Percentiles rank a stretch among this genome's conserved stretches.
phyloP scores from a whole-genome alignment of 1,284 basidiomycete genomes.

The Coniophora puteana region DNA sequence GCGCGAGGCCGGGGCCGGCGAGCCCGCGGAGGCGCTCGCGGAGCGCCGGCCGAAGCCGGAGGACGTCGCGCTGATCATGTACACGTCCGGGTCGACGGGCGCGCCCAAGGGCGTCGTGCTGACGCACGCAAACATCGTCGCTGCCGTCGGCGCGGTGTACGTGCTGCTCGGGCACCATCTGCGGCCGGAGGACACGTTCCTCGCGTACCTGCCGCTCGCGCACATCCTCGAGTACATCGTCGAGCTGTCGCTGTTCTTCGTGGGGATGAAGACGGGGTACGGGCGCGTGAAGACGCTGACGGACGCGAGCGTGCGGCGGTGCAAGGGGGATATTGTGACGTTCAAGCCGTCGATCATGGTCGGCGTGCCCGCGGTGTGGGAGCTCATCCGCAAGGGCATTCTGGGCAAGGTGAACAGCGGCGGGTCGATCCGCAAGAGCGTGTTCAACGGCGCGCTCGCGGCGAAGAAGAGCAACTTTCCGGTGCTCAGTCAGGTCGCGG shows the following conservation, averaged over 20 bases:
- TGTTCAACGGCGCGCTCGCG: conserved; percentile 72
- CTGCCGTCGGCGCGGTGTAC: conserved; percentile 79
- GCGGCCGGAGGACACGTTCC: conserved; percentile 63
- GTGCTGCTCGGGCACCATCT: conserved; percentile 78
- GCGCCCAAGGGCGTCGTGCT: conserved; percentile 93
- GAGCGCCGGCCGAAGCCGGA: conserved; percentile 56
- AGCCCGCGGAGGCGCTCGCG: conserved; percentile 49
- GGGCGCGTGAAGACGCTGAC: conserved; percentile 97
- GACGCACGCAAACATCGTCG: conserved; percentile 84
- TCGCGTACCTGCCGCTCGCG: conserved; percentile 92
- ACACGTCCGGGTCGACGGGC: conserved; percentile 92
- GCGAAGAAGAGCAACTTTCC: conserved; percentile 72
- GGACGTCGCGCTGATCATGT: conserved; percentile 91
- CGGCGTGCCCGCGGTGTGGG: conserved; percentile 92
- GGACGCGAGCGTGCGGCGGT: conserved; percentile 85
- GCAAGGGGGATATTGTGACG: conserved; percentile 82
- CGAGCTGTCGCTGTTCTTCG: conserved; percentile 60
- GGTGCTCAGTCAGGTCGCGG: conserved; percentile 63
- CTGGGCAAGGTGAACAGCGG: conserved; percentile 70
- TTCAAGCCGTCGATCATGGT: conserved; percentile 86
- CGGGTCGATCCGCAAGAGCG: conserved; percentile 63
- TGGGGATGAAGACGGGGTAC: conserved; percentile 81
- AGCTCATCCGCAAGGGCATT: conserved; percentile 92
- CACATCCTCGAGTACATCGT: conserved; percentile 89
- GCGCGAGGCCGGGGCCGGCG: conserved; percentile 55